Conservation (phyloP, 1,284 basidiomycete species). For the Cystobasidium pallidum region DNA sequence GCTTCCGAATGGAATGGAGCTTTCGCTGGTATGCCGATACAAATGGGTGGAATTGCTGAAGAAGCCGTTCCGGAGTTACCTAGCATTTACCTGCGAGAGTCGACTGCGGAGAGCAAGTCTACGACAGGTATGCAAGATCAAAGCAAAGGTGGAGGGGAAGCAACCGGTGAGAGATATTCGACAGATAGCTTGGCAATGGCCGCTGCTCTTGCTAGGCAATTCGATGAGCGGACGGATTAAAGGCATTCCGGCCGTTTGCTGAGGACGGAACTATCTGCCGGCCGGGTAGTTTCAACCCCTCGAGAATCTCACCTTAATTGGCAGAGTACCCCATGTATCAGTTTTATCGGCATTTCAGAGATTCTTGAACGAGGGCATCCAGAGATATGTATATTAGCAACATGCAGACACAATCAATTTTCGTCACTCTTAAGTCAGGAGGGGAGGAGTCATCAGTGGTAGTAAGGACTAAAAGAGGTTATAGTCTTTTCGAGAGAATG, state of each 20-base stretch:
- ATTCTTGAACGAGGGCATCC: too few relatives aligned
- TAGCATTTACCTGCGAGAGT: slow-evolving; percentile 10
- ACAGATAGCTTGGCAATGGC: slow-evolving; percentile 40
- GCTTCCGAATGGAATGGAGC: slow-evolving; percentile 44
- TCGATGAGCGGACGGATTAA: slow-evolving; percentile 27
- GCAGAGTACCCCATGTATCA: slow-evolving; percentile 7
- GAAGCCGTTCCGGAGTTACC: slow-evolving; percentile 28
- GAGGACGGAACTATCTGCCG: background rate
- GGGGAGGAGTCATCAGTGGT: background rate
- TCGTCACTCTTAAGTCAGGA: too few relatives aligned
- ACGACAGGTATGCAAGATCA: background rate
- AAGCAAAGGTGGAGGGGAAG: background rate
- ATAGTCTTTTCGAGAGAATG: too few relatives aligned
- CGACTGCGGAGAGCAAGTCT: background rate
- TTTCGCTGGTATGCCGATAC: slow-evolving; percentile 43
- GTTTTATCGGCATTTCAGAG: background rate
- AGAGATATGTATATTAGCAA: too few relatives aligned
- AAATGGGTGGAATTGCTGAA: slow-evolving; percentile 25
- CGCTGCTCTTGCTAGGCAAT: slow-evolving; percentile 35
- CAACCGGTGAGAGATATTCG: slow-evolving; percentile 22
- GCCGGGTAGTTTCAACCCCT: background rate
- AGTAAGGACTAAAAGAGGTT: too few relatives aligned
- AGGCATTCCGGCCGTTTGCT: background rate
- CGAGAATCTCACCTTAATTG: background rate
- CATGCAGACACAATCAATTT: too few relatives aligned